Base-by-base conservation (phyloP, 768 basidiomycete genomes). In the Chiua virens region DNA sequence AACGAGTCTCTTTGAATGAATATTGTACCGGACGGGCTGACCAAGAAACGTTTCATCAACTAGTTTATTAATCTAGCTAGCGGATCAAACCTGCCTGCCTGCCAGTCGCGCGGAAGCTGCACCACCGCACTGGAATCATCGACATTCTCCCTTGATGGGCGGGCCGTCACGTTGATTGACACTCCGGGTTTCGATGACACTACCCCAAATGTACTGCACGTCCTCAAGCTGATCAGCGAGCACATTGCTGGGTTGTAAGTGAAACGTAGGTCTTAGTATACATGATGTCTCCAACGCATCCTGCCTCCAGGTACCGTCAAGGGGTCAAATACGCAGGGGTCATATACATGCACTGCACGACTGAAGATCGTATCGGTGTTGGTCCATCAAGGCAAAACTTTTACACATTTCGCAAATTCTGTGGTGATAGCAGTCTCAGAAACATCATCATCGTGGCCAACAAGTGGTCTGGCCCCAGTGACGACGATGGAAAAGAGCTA, bases 111-210 rank as follows among this genome's bases (percentile, higher is more conserved):
- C 20, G 59, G 72, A 40, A 79, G 77, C 10, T 76, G 75, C 58
- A 81, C 79, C 0, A 63, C 59, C 30, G 59, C 62, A 13, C 72
- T 83, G 4, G 67, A 76, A 54, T 60, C 71, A 2, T 66, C 77
- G 0, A 54, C 75, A 1, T 79, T 82, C 56, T 52, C 68, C 20
- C 58, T 80, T 3, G 73, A 77, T 43, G 78, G 75, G 1, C 66
- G 64, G 11, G 56, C 47, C 22, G 69, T 83, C 39, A 74, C 69
- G 1, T 64, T 84, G 22, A 75, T 84, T 45, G 82, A 84, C 56
- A 83, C 81, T 0, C 81, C 82, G 2, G 82, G 82, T 5, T 83
- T 82, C 50, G 79, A 81, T 53, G 79, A 82, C 52, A 74, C 76
- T 4, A 35, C 34, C n/a, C 69, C 64, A 37, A 75, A 68, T 49